Conservation (phyloP, 2,329 filamentous ascomycete genomes). For the Botryotinia narcissicola region DNA sequence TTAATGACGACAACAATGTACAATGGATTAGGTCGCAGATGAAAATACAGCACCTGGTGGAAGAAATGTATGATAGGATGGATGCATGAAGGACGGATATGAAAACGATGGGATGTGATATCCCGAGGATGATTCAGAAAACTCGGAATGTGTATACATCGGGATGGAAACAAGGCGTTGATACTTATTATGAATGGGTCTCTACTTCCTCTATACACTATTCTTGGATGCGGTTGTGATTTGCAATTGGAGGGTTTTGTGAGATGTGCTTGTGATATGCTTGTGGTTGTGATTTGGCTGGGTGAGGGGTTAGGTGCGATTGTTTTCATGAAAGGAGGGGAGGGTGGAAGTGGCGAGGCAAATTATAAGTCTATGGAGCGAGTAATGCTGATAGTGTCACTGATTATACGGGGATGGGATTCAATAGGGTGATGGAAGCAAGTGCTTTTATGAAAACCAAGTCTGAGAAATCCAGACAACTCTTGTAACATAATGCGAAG, state of each 20-base stretch:
- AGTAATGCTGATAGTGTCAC: background rate
- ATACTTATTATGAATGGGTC: conserved; percentile 17
- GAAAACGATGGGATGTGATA: background rate
- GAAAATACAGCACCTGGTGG: background rate
- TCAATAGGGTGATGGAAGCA: background rate
- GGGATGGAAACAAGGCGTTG: conserved; percentile 15
- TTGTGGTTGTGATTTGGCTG: background rate
- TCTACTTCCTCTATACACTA: conserved; percentile 13
- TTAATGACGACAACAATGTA: conserved; percentile 9
- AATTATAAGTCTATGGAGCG: background rate
- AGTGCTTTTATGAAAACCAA: background rate
- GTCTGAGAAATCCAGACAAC: background rate
- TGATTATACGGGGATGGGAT: background rate
- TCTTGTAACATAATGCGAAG: background rate
- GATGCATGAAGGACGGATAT: background rate
- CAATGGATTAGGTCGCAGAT: conserved; percentile 1
- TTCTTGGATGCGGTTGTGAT: background rate
- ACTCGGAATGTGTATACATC: conserved; percentile 4
- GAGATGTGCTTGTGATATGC: background rate
- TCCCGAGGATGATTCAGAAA: background rate
- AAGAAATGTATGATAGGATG: conserved; percentile 12
- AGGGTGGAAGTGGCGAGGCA: background rate
- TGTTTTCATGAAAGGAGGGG: background rate
- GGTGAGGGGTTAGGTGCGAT: background rate
- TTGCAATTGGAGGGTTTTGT: background rate